Conservation (phyloP, 108 stramenopile species). For the Cyclotella atomus region DNA sequence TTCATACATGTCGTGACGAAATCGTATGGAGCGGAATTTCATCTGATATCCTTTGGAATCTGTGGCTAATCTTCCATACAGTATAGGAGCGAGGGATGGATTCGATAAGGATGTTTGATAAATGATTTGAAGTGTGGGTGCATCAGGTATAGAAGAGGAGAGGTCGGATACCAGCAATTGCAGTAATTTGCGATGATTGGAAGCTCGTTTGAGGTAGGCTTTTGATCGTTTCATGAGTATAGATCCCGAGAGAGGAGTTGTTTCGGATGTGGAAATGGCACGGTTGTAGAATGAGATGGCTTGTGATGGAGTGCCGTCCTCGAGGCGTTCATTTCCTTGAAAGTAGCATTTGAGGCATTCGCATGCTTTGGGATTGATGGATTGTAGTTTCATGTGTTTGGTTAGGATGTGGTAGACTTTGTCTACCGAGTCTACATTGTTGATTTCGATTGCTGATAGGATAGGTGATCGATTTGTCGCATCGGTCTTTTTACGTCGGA, state of each 20-base stretch:
- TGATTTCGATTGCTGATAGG: constrained; percentile 55
- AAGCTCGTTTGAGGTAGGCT: constrained; percentile 67
- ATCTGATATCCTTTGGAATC: constrained; percentile 57
- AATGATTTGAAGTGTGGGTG: constrained; percentile 46
- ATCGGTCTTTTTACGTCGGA: constrained; percentile 34
- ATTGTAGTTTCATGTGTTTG: constrained; percentile 67
- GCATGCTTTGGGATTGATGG: constrained; percentile 58
- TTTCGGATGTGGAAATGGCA: constrained; percentile 49
- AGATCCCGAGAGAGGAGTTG: constrained; percentile 47
- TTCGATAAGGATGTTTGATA: constrained; percentile 52
- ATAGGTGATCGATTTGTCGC: neutral
- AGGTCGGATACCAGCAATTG: constrained; percentile 53
- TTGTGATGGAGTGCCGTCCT: constrained; percentile 51
- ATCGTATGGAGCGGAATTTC: constrained; percentile 63
- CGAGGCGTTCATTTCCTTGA: constrained; percentile 72
- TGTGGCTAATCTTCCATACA: constrained; percentile 49
- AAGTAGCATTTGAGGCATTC: constrained; percentile 81
- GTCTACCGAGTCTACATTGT: constrained; percentile 81
- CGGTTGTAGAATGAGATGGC: constrained; percentile 74
- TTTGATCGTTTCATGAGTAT: constrained; percentile 69
- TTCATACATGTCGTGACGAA: constrained; percentile 85
- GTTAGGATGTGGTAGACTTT: constrained; percentile 83
- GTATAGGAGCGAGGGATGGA: constrained; percentile 44
- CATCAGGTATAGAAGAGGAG: constrained; percentile 49
- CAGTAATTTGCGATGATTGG: constrained; percentile 57